These are phyloP conservation scores for Heterobasidion occidentale DNA, from an alignment of 1,284 basidiomycete species.

Conservation along the genomic window DNA sequence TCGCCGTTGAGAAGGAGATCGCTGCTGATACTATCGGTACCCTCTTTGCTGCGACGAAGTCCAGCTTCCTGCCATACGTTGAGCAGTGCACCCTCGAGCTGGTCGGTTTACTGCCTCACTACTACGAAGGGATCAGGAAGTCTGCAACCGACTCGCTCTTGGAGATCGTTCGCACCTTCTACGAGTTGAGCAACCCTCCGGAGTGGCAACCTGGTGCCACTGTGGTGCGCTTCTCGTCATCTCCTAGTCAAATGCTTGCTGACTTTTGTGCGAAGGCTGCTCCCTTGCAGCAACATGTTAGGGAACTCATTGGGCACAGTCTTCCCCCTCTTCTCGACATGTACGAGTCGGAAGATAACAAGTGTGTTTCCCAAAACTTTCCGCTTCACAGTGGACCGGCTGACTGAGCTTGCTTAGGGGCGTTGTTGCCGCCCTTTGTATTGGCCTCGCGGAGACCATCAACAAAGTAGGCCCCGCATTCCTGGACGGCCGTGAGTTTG, in stretches of 20 bases:
- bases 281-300: constrained; percentile 72
- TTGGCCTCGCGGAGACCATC: constrained; percentile 85
- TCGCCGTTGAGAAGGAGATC: constrained; percentile 99
- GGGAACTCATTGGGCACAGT: constrained; percentile 75
- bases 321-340: constrained; percentile 79
- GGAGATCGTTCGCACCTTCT: constrained; percentile 88
- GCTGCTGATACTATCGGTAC: constrained; percentile 95
- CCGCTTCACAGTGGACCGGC: constrained; percentile 1
- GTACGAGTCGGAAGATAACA: constrained; percentile 95
- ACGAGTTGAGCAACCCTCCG: constrained; percentile 77
- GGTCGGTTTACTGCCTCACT: constrained; percentile 79
- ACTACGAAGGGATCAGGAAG: constrained; percentile 98
- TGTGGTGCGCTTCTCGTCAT: constrained; percentile 24
- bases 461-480: constrained; percentile 87
- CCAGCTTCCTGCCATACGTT: constrained; percentile 87
- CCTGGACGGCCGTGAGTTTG: constrained; percentile 57
- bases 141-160: constrained; percentile 86
- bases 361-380: constrained; percentile 56
- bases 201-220: constrained; percentile 79
- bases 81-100: constrained; percentile 79
- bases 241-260: constrained; percentile 1
- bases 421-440: constrained; percentile 82
- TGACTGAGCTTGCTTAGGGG: constrained; percentile 41
- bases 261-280: constrained; percentile 17
- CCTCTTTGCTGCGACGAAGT: constrained; percentile 78